Percentiles rank a stretch among this genome's conserved stretches.
Conservation (phyloP, 768 basidiomycete species). For the Amanita fuliginea region DNA sequence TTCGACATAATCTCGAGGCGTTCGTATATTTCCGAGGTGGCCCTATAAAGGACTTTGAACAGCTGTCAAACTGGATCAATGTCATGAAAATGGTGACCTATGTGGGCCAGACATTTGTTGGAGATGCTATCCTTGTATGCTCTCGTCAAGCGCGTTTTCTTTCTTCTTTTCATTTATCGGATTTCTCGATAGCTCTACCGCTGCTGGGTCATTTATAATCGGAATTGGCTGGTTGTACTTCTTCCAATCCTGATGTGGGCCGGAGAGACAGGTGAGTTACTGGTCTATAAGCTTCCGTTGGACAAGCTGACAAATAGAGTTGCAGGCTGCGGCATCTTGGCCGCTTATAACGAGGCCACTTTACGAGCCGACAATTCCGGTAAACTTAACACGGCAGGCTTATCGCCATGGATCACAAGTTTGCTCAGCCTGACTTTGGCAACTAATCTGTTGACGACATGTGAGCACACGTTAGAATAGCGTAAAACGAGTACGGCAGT, state of each 20-base stretch:
- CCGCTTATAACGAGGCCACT: constrained; percentile 21
- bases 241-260: constrained; percentile 23
- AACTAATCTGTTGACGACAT: constrained; percentile 25
- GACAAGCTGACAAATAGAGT: background rate
- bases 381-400: constrained; percentile 15
- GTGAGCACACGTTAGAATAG: constrained; percentile 12
- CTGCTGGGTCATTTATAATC: constrained; percentile 25
- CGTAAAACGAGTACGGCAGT: background rate
- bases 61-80: constrained; percentile 27
- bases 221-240: constrained; percentile 19
- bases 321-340: constrained; percentile 22
- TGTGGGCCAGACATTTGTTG: constrained; percentile 30
- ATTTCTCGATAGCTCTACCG: constrained; percentile 20
- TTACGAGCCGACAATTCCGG: constrained; percentile 12
- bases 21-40: constrained; percentile 25
- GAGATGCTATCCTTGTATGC: constrained; percentile 30
- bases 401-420: constrained; percentile 26
- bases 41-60: constrained; percentile 21
- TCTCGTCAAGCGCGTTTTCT: background rate
- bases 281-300: background rate
- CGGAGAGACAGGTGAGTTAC: constrained; percentile 20
- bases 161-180: background rate
- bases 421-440: constrained; percentile 25
- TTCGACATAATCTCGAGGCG: constrained; percentile 29
- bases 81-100: constrained; percentile 31